Evolutionary conservation across 768 basidiomycete species (phyloP).

Genomic region (Clitopilus hobsonii): DNA sequence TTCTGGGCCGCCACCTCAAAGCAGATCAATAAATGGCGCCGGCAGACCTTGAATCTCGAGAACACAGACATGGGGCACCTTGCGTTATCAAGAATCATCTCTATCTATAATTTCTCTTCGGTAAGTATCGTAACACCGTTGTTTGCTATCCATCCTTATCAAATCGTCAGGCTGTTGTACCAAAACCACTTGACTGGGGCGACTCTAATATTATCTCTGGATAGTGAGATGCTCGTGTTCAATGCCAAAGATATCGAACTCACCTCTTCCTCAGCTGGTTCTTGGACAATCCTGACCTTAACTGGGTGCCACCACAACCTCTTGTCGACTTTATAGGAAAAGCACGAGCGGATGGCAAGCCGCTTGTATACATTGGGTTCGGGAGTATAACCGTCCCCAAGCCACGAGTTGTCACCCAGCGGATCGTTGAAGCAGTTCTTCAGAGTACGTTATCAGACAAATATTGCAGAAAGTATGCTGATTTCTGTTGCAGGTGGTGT

Average conservation of each 20-base stretch:
- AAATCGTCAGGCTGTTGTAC: constrained; percentile 44
- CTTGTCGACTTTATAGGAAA: constrained; percentile 51
- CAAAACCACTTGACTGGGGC: constrained; percentile 68
- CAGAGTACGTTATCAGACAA: constrained; percentile 37
- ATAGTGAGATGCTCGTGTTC: constrained; percentile 35
- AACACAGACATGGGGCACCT: constrained; percentile 58
- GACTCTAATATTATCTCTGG: constrained; percentile 53
- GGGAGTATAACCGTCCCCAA: constrained; percentile 65
- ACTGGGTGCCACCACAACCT: constrained; percentile 48
- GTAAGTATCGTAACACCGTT: constrained; percentile 18
- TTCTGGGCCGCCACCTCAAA: constrained; percentile 63
- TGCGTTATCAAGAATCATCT: constrained; percentile 55
- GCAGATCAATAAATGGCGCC: constrained; percentile 66
- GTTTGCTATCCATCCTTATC: not conserved
- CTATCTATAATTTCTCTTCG: constrained; percentile 67
- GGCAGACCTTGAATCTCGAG: constrained; percentile 39
- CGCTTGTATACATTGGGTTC: constrained; percentile 70
- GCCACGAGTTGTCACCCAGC: constrained; percentile 47
- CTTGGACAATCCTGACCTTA: constrained; percentile 55
- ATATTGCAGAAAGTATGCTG: not conserved
- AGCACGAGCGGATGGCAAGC: constrained; percentile 49
- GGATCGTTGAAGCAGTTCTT: constrained; percentile 55
- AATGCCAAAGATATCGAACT: too few species aligned
- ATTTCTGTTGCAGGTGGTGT: constrained; percentile 38
- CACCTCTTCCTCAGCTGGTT: constrained; percentile 46